Percentiles rank a stretch among this genome's conserved stretches.
phyloP scores from a whole-genome alignment of 148 eudicot genomes.

The Polygonum maritimum region DNA sequence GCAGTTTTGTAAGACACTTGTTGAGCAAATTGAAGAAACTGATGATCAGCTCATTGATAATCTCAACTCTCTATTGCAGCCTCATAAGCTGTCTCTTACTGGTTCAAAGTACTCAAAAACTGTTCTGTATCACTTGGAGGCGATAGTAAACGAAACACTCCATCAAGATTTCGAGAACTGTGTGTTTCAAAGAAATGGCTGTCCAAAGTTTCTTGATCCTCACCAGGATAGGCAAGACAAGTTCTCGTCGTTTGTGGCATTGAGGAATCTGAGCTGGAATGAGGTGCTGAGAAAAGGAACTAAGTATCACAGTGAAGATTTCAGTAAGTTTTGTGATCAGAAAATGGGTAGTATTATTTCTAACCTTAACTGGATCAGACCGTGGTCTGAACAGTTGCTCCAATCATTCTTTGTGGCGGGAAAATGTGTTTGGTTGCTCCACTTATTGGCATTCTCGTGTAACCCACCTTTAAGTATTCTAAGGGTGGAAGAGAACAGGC shows the following conservation, averaged over 20 bases:
- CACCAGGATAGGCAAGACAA: conserved; percentile 51
- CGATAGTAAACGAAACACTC: conserved; percentile 65
- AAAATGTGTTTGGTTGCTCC: conserved; percentile 88
- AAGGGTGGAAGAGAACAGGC: conserved; percentile 72
- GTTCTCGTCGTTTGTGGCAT: conserved; percentile 56
- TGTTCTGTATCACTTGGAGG: conserved; percentile 67
- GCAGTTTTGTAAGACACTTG: conserved; percentile 71
- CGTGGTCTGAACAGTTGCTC: conserved; percentile 89
- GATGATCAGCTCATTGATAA: conserved; percentile 46
- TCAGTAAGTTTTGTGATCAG: conserved; percentile 89
- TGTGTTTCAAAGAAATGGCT: conserved; percentile 66
- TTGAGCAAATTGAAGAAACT: conserved; percentile 54
- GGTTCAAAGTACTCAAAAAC: conserved; percentile 56
- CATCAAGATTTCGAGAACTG: conserved; percentile 88
- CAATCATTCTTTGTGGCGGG: conserved; percentile 88
- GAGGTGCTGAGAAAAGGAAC: conserved; percentile 87
- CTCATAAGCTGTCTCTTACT: conserved; percentile 47
- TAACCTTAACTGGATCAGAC: conserved; percentile 65
- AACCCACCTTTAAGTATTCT: conserved; percentile 50
- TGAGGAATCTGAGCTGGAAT: conserved; percentile 82
- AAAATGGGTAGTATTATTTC: conserved; percentile 67
- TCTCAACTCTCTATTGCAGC: conserved; percentile 51
- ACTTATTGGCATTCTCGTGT: conserved; percentile 84
- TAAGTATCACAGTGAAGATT: conserved; percentile 80
- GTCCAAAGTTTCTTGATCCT: conserved; percentile 64